Evolutionary conservation across 352 stramenopile species (phyloP).

Genomic region (Phytopythium montanum): DNA sequence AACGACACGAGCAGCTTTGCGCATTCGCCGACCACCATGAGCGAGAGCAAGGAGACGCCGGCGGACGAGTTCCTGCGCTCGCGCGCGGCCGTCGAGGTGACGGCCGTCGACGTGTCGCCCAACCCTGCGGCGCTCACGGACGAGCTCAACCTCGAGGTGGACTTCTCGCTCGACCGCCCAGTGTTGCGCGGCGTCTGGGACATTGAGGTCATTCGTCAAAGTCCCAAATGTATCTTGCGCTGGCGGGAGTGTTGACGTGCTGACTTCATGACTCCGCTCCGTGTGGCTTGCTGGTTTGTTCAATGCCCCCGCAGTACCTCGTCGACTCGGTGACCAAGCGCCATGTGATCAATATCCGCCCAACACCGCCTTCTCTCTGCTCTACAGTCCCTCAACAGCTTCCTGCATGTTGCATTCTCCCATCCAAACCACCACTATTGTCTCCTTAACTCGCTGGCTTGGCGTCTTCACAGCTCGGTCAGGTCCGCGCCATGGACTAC

Average conservation of each 20-base stretch:
- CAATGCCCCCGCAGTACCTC: conserved; percentile 46
- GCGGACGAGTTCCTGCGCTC: conserved; percentile 43
- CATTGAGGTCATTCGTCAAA: conserved; percentile 46
- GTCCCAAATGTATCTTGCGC: conserved; percentile 1
- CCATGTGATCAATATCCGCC: conserved; percentile 87
- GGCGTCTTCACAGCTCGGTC: conserved; percentile 55
- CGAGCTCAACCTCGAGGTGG: conserved; percentile 78
- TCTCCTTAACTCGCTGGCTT: not conserved
- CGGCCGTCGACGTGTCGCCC: conserved; percentile 76
- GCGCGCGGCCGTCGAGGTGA: conserved; percentile 57
- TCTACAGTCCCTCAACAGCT: conserved; percentile 7
- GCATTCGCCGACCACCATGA: conserved; percentile 30
- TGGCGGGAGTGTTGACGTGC: not conserved
- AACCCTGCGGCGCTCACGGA: conserved; percentile 74
- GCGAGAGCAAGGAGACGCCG: conserved; percentile 55
- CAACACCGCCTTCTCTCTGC: not conserved
- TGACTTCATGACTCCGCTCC: not conserved
- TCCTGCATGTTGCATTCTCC: conserved; percentile 1
- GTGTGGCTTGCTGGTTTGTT: too few relatives aligned
- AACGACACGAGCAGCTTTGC: conserved; percentile 3
- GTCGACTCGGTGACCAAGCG: conserved; percentile 82
- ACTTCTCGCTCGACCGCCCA: conserved; percentile 66
- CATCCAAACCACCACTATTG: not conserved
- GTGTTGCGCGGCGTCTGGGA: conserved; percentile 70
- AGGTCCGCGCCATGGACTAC: conserved; percentile 66